Conservation (phyloP, 176 grass and related monocot genomes). For the Calamus simplicifolius region DNA sequence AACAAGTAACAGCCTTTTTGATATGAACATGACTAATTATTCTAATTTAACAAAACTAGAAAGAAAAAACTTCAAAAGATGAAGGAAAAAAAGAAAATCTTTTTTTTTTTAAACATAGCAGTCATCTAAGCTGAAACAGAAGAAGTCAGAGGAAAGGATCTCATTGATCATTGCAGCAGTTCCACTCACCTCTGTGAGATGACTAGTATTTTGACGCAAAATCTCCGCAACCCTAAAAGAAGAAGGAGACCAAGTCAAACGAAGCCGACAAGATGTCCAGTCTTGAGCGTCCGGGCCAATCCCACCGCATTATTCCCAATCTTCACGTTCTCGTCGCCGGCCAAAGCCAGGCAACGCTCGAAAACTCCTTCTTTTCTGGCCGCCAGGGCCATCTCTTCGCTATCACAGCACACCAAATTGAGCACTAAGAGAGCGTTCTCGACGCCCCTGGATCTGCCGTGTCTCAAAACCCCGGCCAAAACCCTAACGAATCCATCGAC, state of each 20-base stretch:
- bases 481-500: constrained; percentile 33
- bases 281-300: constrained; percentile 59
- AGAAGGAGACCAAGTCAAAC: constrained; percentile 21
- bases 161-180: neutral
- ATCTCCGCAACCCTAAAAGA: constrained; percentile 28
- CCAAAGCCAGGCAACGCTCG: constrained; percentile 46
- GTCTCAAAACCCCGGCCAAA: constrained; percentile 27
- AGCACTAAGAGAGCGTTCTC: constrained; percentile 70
- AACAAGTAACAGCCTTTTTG: constrained; percentile 8
- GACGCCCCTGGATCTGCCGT: constrained; percentile 56
- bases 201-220: constrained; percentile 12
- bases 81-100: constrained; percentile 32
- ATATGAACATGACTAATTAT: constrained; percentile 11
- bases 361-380: constrained; percentile 62
- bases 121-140: neutral
- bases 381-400: constrained; percentile 37
- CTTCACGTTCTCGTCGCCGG: constrained; percentile 62
- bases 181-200: constrained; percentile 5
- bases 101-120: constrained; percentile 46
- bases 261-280: constrained; percentile 21
- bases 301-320: constrained; percentile 69
- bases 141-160: constrained; percentile 6
- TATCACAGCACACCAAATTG: constrained; percentile 58
- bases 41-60: constrained; percentile 13
- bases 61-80: constrained; percentile 21